Percentiles rank a stretch among this genome's conserved stretches.
Evolutionary conservation across 306 rosid genomes (phyloP).

Genomic region (Quercus wislizeni): DNA sequence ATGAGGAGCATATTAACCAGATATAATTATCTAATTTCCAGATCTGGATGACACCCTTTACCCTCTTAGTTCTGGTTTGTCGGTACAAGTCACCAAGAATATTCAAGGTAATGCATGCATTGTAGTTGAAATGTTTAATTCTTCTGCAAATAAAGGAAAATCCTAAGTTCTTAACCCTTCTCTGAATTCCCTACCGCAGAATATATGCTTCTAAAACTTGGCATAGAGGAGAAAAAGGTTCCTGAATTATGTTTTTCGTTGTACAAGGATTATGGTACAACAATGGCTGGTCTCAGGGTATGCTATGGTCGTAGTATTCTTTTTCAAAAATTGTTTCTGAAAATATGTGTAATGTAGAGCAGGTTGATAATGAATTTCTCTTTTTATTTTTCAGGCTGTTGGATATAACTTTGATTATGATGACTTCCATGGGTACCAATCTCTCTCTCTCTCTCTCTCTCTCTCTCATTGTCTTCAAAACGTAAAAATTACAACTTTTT

Average conservation of each 20-base stretch:
- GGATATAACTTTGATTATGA: conserved; percentile 66
- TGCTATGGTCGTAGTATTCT: background rate
- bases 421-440: conserved; percentile 68
- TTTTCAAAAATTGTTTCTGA: background rate
- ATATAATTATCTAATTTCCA: conserved; percentile 28
- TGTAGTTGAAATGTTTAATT: background rate
- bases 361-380: conserved; percentile 4
- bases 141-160: background rate
- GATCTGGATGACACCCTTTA: conserved; percentile 96
- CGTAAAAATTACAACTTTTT: background rate
- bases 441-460: background rate
- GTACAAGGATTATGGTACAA: conserved; percentile 81
- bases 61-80: conserved; percentile 67
- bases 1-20: background rate
- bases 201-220: conserved; percentile 71
- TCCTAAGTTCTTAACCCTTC: background rate
- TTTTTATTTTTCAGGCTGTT: conserved; percentile 52
- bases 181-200: conserved; percentile 32
- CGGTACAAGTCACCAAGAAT: conserved; percentile 49
- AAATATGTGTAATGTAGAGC: background rate
- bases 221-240: conserved; percentile 54
- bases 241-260: conserved; percentile 50
- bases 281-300: conserved; percentile 94
- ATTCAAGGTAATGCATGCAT: conserved; percentile 53
- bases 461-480: background rate